Evolutionary conservation across 305 asterid genomes (phyloP).

Genomic region (Fraxinus velutina): DNA sequence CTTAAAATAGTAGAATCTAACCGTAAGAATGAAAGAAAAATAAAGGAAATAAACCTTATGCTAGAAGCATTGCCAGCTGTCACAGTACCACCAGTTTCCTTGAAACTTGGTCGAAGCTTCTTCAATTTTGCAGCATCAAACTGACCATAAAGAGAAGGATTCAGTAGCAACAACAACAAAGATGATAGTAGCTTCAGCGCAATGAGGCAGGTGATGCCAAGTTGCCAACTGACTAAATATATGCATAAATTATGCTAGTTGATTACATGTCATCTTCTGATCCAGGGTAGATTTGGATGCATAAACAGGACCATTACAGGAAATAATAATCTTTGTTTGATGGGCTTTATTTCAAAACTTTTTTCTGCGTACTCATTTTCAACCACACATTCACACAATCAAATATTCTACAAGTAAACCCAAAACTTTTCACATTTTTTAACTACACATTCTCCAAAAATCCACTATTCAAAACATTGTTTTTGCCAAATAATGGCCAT

Average conservation of each 20-base stretch:
- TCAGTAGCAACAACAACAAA: constrained; percentile 9
- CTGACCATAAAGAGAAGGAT: constrained; percentile 36
- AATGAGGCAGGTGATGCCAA: not conserved
- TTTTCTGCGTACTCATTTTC: no score
- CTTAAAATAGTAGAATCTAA: not conserved
- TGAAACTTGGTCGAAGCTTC: constrained; percentile 95
- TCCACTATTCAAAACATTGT: no score
- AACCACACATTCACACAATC: no score
- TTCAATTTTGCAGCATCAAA: constrained; percentile 92
- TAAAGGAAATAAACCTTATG: constrained; percentile 57
- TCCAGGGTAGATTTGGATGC: not conserved
- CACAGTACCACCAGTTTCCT: constrained; percentile 91
- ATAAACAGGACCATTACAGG: not conserved
- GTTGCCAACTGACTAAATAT: not conserved
- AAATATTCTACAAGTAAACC: no score
- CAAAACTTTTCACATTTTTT: no score
- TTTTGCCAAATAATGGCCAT: no score
- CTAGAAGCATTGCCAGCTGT: constrained; percentile 99
- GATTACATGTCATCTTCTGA: not conserved
- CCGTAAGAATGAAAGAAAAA: constrained; percentile 1
- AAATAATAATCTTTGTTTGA: not conserved
- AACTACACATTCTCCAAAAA: no score
- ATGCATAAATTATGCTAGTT: not conserved
- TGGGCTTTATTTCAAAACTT: no score
- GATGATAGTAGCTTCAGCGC: not conserved